Evolutionary conservation across 2,329 filamentous ascomycete genomes (phyloP).

Genomic region (Sporothrix dimorphospora): DNA sequence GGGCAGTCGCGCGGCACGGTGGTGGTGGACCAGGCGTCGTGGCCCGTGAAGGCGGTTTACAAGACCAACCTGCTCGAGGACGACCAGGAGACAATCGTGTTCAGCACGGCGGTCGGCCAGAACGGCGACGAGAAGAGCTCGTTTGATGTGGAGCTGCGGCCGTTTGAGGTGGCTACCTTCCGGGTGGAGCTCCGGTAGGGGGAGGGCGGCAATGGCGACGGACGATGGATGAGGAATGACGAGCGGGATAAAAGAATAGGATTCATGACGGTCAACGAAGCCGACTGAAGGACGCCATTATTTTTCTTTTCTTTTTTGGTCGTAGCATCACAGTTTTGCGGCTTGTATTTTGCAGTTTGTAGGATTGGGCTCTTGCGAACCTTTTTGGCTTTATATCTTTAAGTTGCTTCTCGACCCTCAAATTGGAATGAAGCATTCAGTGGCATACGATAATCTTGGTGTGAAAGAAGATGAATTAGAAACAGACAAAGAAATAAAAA

Average conservation of each 20-base stretch:
- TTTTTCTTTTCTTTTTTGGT: not conserved
- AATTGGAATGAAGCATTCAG: not conserved
- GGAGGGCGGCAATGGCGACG: not conserved
- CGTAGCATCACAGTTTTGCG: not conserved
- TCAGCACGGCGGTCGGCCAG: slow-evolving; percentile 38
- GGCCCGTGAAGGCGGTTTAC: slow-evolving; percentile 74
- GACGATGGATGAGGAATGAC: not conserved
- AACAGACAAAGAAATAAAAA: not conserved
- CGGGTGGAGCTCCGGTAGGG: slow-evolving; percentile 33
- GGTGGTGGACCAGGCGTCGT: slow-evolving; percentile 59
- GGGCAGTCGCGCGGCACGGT: slow-evolving; percentile 71
- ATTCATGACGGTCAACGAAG: not conserved
- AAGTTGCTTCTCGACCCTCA: not conserved
- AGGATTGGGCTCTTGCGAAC: no score
- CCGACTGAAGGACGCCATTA: not conserved
- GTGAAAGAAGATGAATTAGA: not conserved
- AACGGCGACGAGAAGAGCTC: slow-evolving; percentile 43
- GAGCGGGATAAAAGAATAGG: not conserved
- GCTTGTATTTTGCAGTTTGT: not conserved
- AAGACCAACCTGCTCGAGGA: slow-evolving; percentile 92
- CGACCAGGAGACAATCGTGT: slow-evolving; percentile 67
- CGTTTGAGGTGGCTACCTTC: slow-evolving; percentile 86
- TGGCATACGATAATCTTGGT: not conserved
- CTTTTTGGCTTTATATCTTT: not conserved
- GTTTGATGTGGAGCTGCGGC: slow-evolving; percentile 67